Evolutionary conservation across 1,284 basidiomycete genomes (phyloP), one percentile per base, ranked within the genome.

Genomic region (Tylopilus sp.): DNA sequence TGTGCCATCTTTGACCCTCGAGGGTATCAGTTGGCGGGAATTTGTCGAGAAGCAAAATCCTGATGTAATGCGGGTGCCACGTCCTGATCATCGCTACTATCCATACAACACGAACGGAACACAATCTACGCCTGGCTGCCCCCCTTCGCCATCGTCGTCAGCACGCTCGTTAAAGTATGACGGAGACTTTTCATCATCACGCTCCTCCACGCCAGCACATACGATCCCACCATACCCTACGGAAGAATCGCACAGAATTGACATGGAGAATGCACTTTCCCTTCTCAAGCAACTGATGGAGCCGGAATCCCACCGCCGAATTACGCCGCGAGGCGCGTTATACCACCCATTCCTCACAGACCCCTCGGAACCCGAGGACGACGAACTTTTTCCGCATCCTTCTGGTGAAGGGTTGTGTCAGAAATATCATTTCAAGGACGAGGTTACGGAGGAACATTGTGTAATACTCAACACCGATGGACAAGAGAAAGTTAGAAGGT

Each of bases 41-140:
- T 83, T 96, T 51, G 83, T 94, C 37, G 77, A 84, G 55, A 78
- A 72, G 41, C 81, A 90, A 51, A 95, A 95, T 59, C 91, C 89
- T 1, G 71, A 80, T 35, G 68, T 95, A 21, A 79, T 79, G 58
- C 75, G 74, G 6, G 80, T 83, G 0, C 76, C 74, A 30, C 67
- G 71, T 53, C 73, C 74, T 2, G 75, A 84, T 55, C 60, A 71
- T 18, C 71, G 68, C 16, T 81, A 71, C 56, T 84, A 79, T 55
- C 84, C 84, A 1, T 77, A 81, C 56, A 64, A 68, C 44, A 45
- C 38, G 34, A 21, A 48, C 19, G 51, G 55, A 35, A 29, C 39
- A 39, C 53, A 41, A 35, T 45, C 47, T 11, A 54, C 29, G 13
- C 48, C 51, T 47, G 34, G 23, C 48, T 59, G 31, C 3, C 66